Evolutionary conservation across 495 filamentous ascomycete genomes (phyloP), one percentile per base, ranked within the genome.

Genomic region (Penicillium malachiteum): DNA sequence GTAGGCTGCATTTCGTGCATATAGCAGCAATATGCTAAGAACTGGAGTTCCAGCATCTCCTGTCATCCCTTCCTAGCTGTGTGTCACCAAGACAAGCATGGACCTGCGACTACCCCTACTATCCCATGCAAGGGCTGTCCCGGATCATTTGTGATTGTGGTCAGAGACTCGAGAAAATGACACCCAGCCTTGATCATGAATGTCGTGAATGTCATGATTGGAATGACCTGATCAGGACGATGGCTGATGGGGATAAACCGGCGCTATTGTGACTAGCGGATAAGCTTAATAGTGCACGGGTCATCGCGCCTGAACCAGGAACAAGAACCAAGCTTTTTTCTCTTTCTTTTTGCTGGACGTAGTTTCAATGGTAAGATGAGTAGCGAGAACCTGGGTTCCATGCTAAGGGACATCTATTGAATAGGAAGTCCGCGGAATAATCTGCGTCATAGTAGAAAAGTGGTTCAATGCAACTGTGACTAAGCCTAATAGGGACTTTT

Each of bases 221-320:
- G 21, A 26, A 26, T 26, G 21, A 26, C 40, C 7, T 12, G 40
- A 43, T 43, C n/a, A 26, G 21, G 43, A 16, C 18, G 26, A 13
- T 26, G 14, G 18, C 4, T 30, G 17, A 18, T 30, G 16, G 10
- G 43, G 11, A n/a, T 8, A 21, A 16, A 48, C 35, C 42, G 41
- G 34, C 41, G 42, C 55, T 21, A 42, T 42, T n/a, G 34, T 26
- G 3, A 10, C 50, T 44, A 44, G 50, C 47, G 38, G 34, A 53
- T 58, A 50, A 53, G 50, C 56, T 58, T 58, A 53, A 38, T 49
- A 53, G 56, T 53, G 56, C 26, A 46, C 43, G 43, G 43, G 43
- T 46, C 44, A 58, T 58, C 44, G 32, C 30, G 43, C 13, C 48
- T 52, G 18, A 34, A 48, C 41, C 11, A 33, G 34, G 14, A 41